Conservation (phyloP, 1,284 basidiomycete species). For the Cutaneotrichosporon arboriforme region DNA sequence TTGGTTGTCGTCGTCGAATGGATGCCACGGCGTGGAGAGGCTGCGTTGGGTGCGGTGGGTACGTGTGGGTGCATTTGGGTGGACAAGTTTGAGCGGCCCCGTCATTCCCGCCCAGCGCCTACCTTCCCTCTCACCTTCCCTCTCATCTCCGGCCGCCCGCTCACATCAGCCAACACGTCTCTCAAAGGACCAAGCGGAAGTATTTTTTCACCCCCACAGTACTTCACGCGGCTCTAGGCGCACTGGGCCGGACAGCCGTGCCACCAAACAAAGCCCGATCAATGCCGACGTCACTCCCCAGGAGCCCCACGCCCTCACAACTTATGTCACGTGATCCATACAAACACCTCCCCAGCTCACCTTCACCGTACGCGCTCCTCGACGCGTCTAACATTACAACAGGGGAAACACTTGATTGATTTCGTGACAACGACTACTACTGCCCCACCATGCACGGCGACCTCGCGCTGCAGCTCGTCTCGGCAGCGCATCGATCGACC, state of each 20-base stretch:
- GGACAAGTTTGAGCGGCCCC: no score
- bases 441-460: conserved; percentile 57
- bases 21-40: not conserved
- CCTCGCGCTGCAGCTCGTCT: conserved; percentile 78
- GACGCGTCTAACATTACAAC: not conserved
- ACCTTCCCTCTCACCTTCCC: no score
- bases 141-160: no score
- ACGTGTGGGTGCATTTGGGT: no score
- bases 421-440: not conserved
- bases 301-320: not conserved
- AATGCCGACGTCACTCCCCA: not conserved
- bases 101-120: no score
- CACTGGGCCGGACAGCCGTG: no score
- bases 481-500: conserved; percentile 75
- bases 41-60: no score
- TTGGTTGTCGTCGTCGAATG: not conserved
- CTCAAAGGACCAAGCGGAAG: no score
- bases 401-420: no score
- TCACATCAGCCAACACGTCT: no score
- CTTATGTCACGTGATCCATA: not conserved
- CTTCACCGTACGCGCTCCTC: not conserved
- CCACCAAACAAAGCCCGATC: not conserved
- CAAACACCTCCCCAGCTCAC: not conserved
- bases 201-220: no score
- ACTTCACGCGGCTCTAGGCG: no score